Base-by-base conservation (phyloP, 495 filamentous ascomycete species). In the Annulohypoxylon bovei region DNA sequence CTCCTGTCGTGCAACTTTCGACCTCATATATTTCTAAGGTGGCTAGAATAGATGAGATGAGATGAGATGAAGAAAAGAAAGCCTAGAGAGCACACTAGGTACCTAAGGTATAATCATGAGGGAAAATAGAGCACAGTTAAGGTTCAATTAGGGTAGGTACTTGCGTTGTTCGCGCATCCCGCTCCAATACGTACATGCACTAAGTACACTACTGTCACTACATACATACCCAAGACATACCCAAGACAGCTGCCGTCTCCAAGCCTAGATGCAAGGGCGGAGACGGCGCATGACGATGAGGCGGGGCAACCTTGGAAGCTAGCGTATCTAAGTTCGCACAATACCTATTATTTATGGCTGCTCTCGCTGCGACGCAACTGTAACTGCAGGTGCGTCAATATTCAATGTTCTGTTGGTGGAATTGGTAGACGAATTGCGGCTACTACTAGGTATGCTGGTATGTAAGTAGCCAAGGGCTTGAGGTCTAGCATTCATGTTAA, bases 241-340 rank as follows among this genome's bases (percentile, higher is more conserved):
- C 18, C 23, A 50, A 32, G 52, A 40, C 30, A 66, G 53, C 57
- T 40, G 57, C 50, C 39, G 28, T 42, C 39, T 42, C 39, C 16
- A 42, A 42, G n/a, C 28, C n/a, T 30, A 49, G 30, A 58, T 69
- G 67, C 59, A 63, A 69, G 67, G 59, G 67, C 44, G 49, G 27
- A 47, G 65, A 40, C 30, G 56, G 57, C 65, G 66, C 59, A 69
- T 69, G 66, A 69, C 66, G 60, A 59, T 64, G 18, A 53, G 28
- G 53, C 53, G 49, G 49, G 27, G 49, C 49, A 33, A 28, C 49
- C 14, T n/a, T 20, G 28, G 4, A 18, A 53, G 8, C 16, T 30
- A 53, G 28, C 39, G 8, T 35, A 50, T 12, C 22, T 9, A 47
- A 23, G 42, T 22, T 23, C 12, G 14, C 37, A 40, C 14, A 16